Evolutionary conservation across 306 rosid genomes (phyloP), one percentile per base, ranked within the genome.

Genomic region (Arachis hypogaea): DNA sequence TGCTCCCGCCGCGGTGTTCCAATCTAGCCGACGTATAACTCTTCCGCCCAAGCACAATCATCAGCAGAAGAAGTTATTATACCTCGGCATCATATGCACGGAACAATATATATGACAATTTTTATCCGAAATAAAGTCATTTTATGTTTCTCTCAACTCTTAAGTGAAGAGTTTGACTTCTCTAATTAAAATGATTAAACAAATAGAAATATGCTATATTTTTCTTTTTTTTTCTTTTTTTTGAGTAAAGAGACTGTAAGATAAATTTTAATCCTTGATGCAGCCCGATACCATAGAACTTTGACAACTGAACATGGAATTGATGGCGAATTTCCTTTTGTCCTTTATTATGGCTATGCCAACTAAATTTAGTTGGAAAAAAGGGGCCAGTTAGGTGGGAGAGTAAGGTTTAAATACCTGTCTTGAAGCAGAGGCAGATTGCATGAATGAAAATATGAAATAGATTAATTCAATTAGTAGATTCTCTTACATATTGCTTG

Each of bases 301-400:
- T 14, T 52, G 29, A 14, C 58, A 11, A 46, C n/a, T 52, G 4
- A 52, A 52, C 4, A 52, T 1, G 22, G 6, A 5, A 52, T 3
- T 14, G n/a, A 14, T 18, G 12, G 5, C 22, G n/a, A 52, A 14
- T 52, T 3, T 52, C 28, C 28, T 14, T 14, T 52, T 14, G 7
- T 2, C 28, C 28, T n/a, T 52, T 12, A 52, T 52, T n/a, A 52
- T 52, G 58, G 28, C 58, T 12, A 52, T 52, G 58, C 58, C 58
- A 52, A 52, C 58, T n/a, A 52, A 12, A 52, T n/a, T 52, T 52
- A 52, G 58, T 52, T 52, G 58, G 28, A n/a, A 52, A n/a, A 52
- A 52, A 52, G 28, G 28, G 28, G 0, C 28, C 7, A 52, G 7
- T 52, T 52, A 50, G 55, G 4, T 50, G 1, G 58, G 28, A 33